phyloP scores from a whole-genome alignment of 2,329 filamentous ascomycete genomes.

The Amauroascus niger region DNA sequence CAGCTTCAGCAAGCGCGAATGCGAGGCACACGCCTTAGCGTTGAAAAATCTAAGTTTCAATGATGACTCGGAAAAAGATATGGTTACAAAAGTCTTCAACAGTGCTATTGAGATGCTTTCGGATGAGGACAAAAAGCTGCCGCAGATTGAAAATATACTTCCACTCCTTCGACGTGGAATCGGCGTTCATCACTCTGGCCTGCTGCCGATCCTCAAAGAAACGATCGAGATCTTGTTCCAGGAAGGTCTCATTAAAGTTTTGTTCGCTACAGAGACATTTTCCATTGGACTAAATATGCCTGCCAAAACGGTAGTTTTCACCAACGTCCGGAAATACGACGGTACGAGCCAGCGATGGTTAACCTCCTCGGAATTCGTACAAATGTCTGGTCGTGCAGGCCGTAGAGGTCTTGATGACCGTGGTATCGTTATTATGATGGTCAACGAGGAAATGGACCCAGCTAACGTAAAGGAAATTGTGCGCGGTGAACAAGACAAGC shows the following conservation, averaged over 20 bases:
- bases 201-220: conserved; percentile 92
- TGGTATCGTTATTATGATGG: conserved; percentile 99
- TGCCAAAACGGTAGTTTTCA: conserved; percentile 98
- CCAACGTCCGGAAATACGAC: conserved; percentile 90
- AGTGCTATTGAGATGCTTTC: conserved; percentile 89
- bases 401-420: conserved; percentile 94
- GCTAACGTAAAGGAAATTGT: conserved; percentile 91
- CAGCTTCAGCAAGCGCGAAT: conserved; percentile 97
- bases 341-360: conserved; percentile 70
- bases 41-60: conserved; percentile 89
- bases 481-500: conserved; percentile 87
- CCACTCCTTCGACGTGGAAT: conserved; percentile 85
- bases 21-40: conserved; percentile 78
- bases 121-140: conserved; percentile 77
- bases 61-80: conserved; percentile 85
- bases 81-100: conserved; percentile 88
- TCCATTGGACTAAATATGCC: conserved; percentile 99
- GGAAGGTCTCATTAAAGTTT: conserved; percentile 91
- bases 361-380: conserved; percentile 91
- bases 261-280: conserved; percentile 97
- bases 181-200: conserved; percentile 91
- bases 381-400: conserved; percentile 96
- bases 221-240: conserved; percentile 99
- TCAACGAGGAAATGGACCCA: conserved; percentile 91
- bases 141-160: conserved; percentile 83